phyloP scores from a whole-genome alignment of 176 grass and related monocot species.

The Bonia amplexicaulis region DNA sequence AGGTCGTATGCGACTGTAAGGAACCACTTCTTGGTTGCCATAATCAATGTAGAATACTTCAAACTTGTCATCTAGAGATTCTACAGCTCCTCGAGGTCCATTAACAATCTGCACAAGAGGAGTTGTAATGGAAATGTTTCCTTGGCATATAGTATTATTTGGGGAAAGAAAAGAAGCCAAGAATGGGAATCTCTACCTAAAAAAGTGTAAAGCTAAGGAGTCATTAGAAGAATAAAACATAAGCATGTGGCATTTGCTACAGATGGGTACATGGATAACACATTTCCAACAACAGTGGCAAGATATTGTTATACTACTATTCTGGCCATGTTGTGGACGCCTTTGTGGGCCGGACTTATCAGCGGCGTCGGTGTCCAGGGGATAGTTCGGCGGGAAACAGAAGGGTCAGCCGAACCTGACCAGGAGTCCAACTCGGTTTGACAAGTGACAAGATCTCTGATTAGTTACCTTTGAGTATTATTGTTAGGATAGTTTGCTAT shows the following conservation, averaged over 20 bases:
- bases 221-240: neutral
- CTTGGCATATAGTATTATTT: neutral
- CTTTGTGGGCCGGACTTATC: no score
- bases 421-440: no score
- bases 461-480: no score
- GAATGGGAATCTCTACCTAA: neutral
- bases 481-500: no score
- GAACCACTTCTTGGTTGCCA: constrained; percentile 88
- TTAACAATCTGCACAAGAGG: constrained; percentile 67
- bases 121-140: neutral
- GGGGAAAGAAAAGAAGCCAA: neutral
- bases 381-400: no score
- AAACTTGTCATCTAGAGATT: constrained; percentile 73
- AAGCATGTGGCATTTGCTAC: neutral
- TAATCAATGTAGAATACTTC: constrained; percentile 99
- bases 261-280: neutral
- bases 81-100: constrained; percentile 73
- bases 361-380: no score
- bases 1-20: constrained; percentile 71
- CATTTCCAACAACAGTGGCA: neutral
- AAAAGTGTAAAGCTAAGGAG: neutral
- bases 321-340: neutral
- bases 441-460: no score
- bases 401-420: no score
- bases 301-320: neutral